phyloP scores from a whole-genome alignment of 805 yeast genomes.

The Schwanniomyces occidentalis region DNA sequence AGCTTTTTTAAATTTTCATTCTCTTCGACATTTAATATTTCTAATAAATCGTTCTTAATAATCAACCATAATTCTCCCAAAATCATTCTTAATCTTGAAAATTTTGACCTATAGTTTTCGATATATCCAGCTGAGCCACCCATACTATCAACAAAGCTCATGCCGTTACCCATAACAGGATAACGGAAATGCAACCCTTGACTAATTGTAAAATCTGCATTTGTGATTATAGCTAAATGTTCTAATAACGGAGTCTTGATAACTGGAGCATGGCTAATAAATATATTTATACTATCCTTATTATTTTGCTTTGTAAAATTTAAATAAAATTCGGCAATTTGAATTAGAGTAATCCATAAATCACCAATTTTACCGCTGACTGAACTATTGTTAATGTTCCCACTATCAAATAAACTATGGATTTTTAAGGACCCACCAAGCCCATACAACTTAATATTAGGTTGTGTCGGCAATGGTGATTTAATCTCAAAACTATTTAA shows the following conservation, averaged over 20 bases:
- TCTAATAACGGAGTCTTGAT: constrained; percentile 67
- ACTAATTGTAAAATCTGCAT: constrained; percentile 72
- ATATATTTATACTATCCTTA: constrained; percentile 53
- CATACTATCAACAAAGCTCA: constrained; percentile 58
- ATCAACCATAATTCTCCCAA: constrained; percentile 65
- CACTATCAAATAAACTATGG: constrained; percentile 61
- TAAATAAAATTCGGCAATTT: constrained; percentile 60
- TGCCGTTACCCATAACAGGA: constrained; percentile 68
- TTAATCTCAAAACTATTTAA: constrained; percentile 43
- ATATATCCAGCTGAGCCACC: constrained; percentile 37
- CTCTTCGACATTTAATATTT: constrained; percentile 39
- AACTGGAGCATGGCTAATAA: constrained; percentile 70
- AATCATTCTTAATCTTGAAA: constrained; percentile 59
- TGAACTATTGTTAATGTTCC: constrained; percentile 15
- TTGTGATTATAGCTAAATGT: constrained; percentile 63
- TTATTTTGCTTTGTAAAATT: constrained; percentile 12
- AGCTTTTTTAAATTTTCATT: constrained; percentile 36
- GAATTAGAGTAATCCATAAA: constrained; percentile 71
- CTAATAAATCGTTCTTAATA: constrained; percentile 53
- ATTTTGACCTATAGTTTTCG: constrained; percentile 63
- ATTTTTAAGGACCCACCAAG: constrained; percentile 71
- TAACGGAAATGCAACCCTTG: constrained; percentile 72
- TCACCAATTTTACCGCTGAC: constrained; percentile 48
- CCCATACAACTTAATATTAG: constrained; percentile 58
- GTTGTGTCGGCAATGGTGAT: constrained; percentile 41